These are phyloP conservation scores for Pecoramyces ruminantium DNA, from an alignment of 192 early-diverging fungal species.

Conservation along the genomic window DNA sequence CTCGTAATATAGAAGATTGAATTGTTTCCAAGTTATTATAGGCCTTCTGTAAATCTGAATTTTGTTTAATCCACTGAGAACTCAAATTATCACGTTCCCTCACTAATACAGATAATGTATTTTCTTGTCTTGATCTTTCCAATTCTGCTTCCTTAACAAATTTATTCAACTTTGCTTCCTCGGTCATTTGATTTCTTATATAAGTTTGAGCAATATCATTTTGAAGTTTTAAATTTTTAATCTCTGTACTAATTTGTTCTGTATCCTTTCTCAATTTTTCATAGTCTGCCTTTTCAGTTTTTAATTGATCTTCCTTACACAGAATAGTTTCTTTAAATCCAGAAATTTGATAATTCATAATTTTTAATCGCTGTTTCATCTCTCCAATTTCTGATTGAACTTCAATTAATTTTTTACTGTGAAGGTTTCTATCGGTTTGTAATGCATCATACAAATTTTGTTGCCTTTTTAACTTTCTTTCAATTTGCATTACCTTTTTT, in stretches of 20 bases:
- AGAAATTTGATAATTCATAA: constrained; percentile 52
- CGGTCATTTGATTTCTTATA: constrained; percentile 25
- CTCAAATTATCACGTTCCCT: constrained; percentile 36
- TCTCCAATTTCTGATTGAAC: constrained; percentile 37
- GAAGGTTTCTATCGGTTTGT: constrained; percentile 41
- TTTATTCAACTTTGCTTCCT: constrained; percentile 35
- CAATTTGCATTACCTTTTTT: constrained; percentile 31
- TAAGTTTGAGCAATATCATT: constrained; percentile 40
- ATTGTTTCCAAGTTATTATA: constrained; percentile 36
- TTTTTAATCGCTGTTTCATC: constrained; percentile 42
- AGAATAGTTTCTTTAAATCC: constrained; percentile 44
- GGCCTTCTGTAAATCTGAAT: constrained; percentile 34
- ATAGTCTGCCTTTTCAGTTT: constrained; percentile 22
- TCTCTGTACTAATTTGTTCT: constrained; percentile 32
- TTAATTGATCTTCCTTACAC: constrained; percentile 26
- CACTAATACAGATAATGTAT: constrained; percentile 32
- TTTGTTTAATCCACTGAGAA: constrained; percentile 32
- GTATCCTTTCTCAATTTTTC: constrained; percentile 29
- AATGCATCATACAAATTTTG: constrained; percentile 50
- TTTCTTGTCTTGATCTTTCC: constrained; percentile 34
- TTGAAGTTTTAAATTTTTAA: constrained; percentile 30
- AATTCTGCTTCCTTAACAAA: constrained; percentile 49
- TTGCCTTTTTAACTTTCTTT: constrained; percentile 46
- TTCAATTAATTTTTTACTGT: constrained; percentile 41
- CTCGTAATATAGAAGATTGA: constrained; percentile 21